These are phyloP conservation scores for Circinella umbellata DNA, from an alignment of 371 early-diverging fungal species.

Conservation along the genomic window DNA sequence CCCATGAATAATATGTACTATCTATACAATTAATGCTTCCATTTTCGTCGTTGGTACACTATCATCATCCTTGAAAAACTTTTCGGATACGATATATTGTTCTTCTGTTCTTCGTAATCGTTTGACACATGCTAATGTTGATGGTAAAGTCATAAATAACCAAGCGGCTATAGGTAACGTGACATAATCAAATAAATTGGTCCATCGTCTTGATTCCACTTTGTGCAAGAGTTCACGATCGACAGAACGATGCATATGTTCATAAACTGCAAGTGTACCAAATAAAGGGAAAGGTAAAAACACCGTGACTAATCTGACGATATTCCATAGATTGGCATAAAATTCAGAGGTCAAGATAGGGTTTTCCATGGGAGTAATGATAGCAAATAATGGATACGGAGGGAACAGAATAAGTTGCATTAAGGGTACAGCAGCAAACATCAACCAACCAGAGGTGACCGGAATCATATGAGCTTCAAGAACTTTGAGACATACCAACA, in stretches of 20 bases:
- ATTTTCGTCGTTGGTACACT: not conserved
- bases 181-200: slow-evolving; percentile 47
- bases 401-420: slow-evolving; percentile 57
- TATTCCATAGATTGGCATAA: slow-evolving; percentile 43
- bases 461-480: slow-evolving; percentile 62
- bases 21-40: slow-evolving; percentile 2
- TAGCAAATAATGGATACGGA: slow-evolving; percentile 32
- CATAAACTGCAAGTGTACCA: slow-evolving; percentile 50
- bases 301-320: slow-evolving; percentile 45
- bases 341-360: slow-evolving; percentile 47
- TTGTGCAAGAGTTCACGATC: slow-evolving; percentile 48
- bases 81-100: slow-evolving; percentile 55
- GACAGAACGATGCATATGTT: slow-evolving; percentile 48
- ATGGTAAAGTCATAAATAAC: slow-evolving; percentile 61
- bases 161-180: slow-evolving; percentile 56
- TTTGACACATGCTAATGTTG: slow-evolving; percentile 54
- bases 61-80: slow-evolving; percentile 39
- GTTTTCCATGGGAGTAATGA: slow-evolving; percentile 39
- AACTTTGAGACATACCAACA: slow-evolving; percentile 47
- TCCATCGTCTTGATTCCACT: slow-evolving; percentile 44
- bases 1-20: too few relatives aligned
- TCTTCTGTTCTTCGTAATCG: slow-evolving; percentile 45
- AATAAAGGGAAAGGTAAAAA: slow-evolving; percentile 53
- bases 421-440: slow-evolving; percentile 62
- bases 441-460: slow-evolving; percentile 59